phyloP scores from a whole-genome alignment of 176 grass and related monocot genomes.

The Carex parvula region DNA sequence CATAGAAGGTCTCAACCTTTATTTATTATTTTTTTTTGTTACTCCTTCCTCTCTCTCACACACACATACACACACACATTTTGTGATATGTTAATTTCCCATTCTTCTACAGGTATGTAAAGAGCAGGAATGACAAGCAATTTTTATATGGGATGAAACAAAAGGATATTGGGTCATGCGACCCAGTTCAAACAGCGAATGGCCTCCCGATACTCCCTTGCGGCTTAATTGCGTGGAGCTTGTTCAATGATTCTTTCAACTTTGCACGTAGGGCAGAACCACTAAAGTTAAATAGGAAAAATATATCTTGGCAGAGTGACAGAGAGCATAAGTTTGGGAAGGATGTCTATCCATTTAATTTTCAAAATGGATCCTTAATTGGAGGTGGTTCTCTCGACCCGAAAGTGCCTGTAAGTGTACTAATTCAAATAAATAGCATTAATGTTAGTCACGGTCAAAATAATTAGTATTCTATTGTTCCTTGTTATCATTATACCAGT shows the following conservation, averaged over 20 bases:
- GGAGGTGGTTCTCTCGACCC: conserved; percentile 80
- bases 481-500: neutral
- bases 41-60: neutral
- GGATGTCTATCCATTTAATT: conserved; percentile 89
- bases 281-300: conserved; percentile 65
- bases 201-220: conserved; percentile 80
- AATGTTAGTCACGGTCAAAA: neutral
- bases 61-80: too few species aligned
- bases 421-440: neutral
- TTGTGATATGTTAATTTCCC: conserved; percentile 22
- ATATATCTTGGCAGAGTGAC: conserved; percentile 94
- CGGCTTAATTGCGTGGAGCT: conserved; percentile 91
- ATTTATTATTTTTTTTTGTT: neutral
- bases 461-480: neutral
- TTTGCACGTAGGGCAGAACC: conserved; percentile 38
- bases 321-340: conserved; percentile 81
- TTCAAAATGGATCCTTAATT: conserved; percentile 88
- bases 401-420: conserved; percentile 57
- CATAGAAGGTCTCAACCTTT: conserved; percentile 54
- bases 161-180: conserved; percentile 44
- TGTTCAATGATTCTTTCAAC: conserved; percentile 95
- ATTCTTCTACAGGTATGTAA: conserved; percentile 56
- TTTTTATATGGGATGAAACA: conserved; percentile 50
- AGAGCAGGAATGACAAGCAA: conserved; percentile 87
- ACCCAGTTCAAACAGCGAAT: conserved; percentile 45